Percentiles rank a stretch among this genome's conserved stretches.
Conservation (phyloP, 1,284 basidiomycete species). For the Rhodotorula sp. region DNA sequence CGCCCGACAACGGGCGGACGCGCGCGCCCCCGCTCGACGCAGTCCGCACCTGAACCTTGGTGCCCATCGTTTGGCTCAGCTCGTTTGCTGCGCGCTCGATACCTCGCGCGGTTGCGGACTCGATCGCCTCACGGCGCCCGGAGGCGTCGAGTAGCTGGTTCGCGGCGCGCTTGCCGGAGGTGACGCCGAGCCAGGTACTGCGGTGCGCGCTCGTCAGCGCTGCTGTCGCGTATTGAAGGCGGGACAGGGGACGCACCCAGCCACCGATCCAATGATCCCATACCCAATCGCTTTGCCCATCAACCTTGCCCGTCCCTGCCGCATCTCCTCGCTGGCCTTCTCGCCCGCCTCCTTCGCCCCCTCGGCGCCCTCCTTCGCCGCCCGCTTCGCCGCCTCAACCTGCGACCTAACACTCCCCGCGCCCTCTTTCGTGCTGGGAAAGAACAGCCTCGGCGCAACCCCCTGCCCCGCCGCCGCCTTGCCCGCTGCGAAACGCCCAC, state of each 20-base stretch:
- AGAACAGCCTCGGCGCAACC: constrained; percentile 26
- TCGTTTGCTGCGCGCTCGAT: constrained; percentile 11
- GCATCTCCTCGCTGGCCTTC: constrained; percentile 19
- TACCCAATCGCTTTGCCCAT: constrained; percentile 31
- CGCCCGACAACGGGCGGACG: neutral
- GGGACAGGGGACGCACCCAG: constrained; percentile 9
- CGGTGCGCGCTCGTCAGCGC: neutral
- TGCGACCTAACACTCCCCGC: constrained; percentile 17
- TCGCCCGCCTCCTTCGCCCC: neutral
- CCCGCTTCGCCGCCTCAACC: constrained; percentile 17
- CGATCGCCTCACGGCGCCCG: constrained; percentile 22
- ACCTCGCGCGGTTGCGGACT: constrained; percentile 7
- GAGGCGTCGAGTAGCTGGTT: constrained; percentile 19
- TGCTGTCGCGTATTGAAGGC: neutral
- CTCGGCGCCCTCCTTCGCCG: constrained; percentile 17
- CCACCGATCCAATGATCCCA: constrained; percentile 22
- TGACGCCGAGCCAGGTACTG: constrained; percentile 23
- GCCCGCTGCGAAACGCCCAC: constrained; percentile 14
- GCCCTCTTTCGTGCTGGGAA: constrained; percentile 12
- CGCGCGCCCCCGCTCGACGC: neutral
- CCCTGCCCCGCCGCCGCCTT: constrained; percentile 12
- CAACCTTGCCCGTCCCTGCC: constrained; percentile 14
- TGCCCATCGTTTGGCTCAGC: constrained; percentile 12
- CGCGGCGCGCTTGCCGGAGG: constrained; percentile 11
- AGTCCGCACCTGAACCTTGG: neutral